Percentiles rank a stretch among this genome's conserved stretches.
phyloP scores from a whole-genome alignment of 495 filamentous ascomycete genomes.

The Neurospora sp. region DNA sequence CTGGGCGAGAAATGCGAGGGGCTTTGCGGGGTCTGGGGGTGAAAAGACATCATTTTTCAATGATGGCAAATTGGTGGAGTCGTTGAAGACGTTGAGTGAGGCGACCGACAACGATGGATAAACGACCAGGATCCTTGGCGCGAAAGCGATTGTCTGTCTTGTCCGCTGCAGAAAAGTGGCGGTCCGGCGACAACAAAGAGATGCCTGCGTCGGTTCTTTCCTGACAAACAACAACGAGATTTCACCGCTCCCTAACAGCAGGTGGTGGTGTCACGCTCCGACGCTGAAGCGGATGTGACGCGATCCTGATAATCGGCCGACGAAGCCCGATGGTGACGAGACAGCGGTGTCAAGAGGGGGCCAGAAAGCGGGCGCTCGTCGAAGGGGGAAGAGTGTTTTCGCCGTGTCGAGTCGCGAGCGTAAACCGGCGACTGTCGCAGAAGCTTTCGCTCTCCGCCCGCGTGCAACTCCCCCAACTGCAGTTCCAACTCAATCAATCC shows the following conservation, averaged over 20 bases:
- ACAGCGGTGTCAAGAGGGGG: constrained; percentile 7
- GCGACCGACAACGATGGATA: constrained; percentile 5
- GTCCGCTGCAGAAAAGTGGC: constrained; percentile 2
- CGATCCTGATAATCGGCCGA: neutral
- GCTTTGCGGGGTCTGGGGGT: constrained; percentile 51
- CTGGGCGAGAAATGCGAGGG: constrained; percentile 43
- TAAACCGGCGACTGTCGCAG: constrained; percentile 10
- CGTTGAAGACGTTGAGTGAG: constrained; percentile 11
- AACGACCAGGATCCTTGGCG: constrained; percentile 5
- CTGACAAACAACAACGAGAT: neutral
- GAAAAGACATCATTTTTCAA: constrained; percentile 41
- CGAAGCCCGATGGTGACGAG: neutral
- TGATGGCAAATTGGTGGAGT: constrained; percentile 6
- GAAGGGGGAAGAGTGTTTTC: constrained; percentile 20
- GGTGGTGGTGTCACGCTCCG: neutral
- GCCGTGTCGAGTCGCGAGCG: constrained; percentile 28
- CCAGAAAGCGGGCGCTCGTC: constrained; percentile 9
- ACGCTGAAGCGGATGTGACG: neutral
- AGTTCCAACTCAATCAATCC: constrained; percentile 10
- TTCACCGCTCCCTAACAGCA: neutral
- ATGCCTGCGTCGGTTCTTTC: neutral
- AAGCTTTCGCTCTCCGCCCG: constrained; percentile 3
- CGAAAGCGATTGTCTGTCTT: neutral
- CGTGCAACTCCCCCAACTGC: neutral
- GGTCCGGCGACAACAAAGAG: neutral